Base-by-base conservation (phyloP, 2,329 filamentous ascomycete species). In the Fusarium zealandicum region DNA sequence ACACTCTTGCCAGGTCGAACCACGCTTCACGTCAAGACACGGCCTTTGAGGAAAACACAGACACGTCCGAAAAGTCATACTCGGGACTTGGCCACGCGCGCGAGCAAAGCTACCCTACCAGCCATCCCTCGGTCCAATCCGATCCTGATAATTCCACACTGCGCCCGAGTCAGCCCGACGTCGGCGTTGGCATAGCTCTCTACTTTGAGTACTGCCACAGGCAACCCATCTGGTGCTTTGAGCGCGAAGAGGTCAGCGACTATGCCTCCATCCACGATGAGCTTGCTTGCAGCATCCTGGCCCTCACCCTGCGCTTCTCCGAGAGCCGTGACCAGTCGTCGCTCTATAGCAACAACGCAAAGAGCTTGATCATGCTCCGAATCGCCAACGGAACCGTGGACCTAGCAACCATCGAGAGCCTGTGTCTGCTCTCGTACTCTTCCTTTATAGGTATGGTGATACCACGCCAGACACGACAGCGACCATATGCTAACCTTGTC, bases 321-420 rank as follows among this genome's bases (percentile, higher is more conserved):
- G 68, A 73, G 2, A 73, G 66, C 32, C 58, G 68, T 6, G 68
- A 74, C 9, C 69, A 72, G 38, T 45, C 69, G 11, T 71, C 70
- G 49, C 46, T 72, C 5, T 75, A 75, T 33, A 69, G 70, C 35
- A 73, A 73, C 41, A 74, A 70, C 67, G 79, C 73, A 33, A 76
- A 68, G 68, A 76, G 65, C 49, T 65, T 73, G 59, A 74, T 71
- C 58, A 82, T 81, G 79, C 72, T 80, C 5, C 77, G 79, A 16
- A 76, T 82, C 30, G 79, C 80, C 1, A 80, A 80, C 51, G 80
- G 80, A 3, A 75, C 77, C 0, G 80, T 82, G 3, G 76, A 78
- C 43, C 66, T 82, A 2, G 70, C 74, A 13, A 82, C 79, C 0
- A 77, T 82, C 3, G 79, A 82, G 57, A 80, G 78, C 57, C 59